These are phyloP conservation scores for Kwoniella dendrophila DNA, from an alignment of 768 basidiomycete species.

Conservation along the genomic window DNA sequence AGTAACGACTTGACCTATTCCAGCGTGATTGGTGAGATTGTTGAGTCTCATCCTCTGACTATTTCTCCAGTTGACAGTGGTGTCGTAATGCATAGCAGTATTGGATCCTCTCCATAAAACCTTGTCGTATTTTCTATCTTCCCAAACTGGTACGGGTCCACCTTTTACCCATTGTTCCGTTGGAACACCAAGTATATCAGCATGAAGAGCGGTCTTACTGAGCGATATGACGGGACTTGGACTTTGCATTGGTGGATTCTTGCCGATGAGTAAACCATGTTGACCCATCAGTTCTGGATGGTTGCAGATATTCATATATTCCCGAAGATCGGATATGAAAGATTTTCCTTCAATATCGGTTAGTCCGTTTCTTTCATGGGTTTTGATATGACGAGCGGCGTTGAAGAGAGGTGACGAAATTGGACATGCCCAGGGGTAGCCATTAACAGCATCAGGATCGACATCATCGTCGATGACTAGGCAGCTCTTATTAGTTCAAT, in stretches of 20 bases:
- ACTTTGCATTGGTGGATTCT: slow-evolving; percentile 13
- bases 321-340: slow-evolving; percentile 44
- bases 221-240: slow-evolving; percentile 26
- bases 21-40: slow-evolving; percentile 21
- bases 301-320: slow-evolving; percentile 27
- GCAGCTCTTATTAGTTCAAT: background rate
- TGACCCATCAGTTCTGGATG: slow-evolving; percentile 24
- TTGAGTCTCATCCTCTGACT: slow-evolving; percentile 47
- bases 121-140: slow-evolving; percentile 35
- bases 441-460: slow-evolving; percentile 13
- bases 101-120: slow-evolving; percentile 53
- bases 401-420: slow-evolving; percentile 16
- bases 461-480: slow-evolving; percentile 8
- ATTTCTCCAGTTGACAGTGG: slow-evolving; percentile 32
- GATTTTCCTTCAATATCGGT: slow-evolving; percentile 9
- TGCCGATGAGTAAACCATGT: slow-evolving; percentile 25
- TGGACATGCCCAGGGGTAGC: slow-evolving; percentile 24
- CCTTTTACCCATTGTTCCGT: slow-evolving; percentile 28
- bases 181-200: slow-evolving; percentile 34
- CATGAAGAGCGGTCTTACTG: slow-evolving; percentile 28
- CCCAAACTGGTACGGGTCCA: slow-evolving; percentile 30
- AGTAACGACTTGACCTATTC: background rate
- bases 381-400: background rate
- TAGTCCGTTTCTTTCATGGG: background rate
- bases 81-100: slow-evolving; percentile 41